Evolutionary conservation across 2,329 filamentous ascomycete species (phyloP).

Genomic region (Cordyceps militaris): DNA sequence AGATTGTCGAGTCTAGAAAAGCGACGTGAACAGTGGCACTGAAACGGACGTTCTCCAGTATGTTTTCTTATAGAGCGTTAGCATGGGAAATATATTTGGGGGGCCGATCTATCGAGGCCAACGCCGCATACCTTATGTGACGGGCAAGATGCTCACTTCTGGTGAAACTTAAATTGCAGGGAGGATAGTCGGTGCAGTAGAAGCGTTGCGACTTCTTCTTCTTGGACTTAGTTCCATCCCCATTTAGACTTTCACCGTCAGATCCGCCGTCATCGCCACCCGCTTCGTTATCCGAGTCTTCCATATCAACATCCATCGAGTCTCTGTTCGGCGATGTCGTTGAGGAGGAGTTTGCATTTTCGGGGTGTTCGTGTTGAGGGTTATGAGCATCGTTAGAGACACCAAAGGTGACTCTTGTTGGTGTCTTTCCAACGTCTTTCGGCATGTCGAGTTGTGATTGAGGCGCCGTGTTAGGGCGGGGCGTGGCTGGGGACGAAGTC

Average conservation of each 20-base stretch:
- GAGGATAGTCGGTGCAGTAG: conserved; percentile 91
- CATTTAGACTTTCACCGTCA: conserved; percentile 58
- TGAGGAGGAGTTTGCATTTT: conserved; percentile 31
- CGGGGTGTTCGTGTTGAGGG: conserved; percentile 23
- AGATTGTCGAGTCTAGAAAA: conserved; percentile 95
- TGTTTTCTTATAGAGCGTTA: conserved; percentile 62
- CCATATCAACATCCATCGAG: conserved; percentile 69
- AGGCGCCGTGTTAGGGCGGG: conserved; percentile 30
- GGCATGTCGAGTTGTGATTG: conserved; percentile 22
- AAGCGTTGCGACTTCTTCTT: conserved; percentile 97
- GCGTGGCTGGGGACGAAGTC: conserved; percentile 29
- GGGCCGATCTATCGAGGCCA: background rate
- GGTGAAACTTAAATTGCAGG: conserved; percentile 91
- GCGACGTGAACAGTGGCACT: conserved; percentile 87
- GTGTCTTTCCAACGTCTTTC: conserved; percentile 48
- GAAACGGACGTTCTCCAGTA: conserved; percentile 91
- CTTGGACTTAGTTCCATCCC: conserved; percentile 65
- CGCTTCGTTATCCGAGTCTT: conserved; percentile 62
- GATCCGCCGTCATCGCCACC: conserved; percentile 44
- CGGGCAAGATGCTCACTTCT: conserved; percentile 90
- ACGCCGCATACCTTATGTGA: conserved; percentile 66
- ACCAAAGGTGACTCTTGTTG: conserved; percentile 52
- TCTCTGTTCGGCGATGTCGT: conserved; percentile 44
- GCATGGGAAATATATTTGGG: background rate
- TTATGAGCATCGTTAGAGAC: conserved; percentile 39